Conservation (phyloP, 2,329 filamentous ascomycete species). For the Pyricularia sp. region DNA sequence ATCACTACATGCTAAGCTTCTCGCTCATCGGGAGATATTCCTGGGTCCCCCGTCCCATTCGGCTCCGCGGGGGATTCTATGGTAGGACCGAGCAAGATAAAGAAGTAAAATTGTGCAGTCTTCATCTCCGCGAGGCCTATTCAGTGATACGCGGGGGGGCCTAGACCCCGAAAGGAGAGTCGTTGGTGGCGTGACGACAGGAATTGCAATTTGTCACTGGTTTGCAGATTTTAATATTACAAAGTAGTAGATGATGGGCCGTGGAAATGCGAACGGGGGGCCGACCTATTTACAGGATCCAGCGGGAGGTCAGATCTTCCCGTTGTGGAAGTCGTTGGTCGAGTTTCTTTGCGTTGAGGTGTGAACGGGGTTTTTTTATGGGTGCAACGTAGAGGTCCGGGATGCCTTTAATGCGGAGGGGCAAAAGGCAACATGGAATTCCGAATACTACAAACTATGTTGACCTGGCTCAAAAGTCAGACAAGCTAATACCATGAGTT, state of each 20-base stretch:
- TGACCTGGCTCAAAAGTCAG: too few species aligned
- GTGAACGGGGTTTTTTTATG: too few species aligned
- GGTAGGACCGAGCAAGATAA: neutral
- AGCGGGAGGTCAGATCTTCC: neutral
- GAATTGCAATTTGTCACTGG: neutral
- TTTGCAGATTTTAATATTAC: conserved; percentile 5
- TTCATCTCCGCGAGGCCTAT: neutral
- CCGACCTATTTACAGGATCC: neutral
- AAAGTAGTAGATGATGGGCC: neutral
- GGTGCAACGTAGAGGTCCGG: neutral
- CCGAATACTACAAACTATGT: too few species aligned
- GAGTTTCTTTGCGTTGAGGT: neutral
- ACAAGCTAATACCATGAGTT: too few species aligned
- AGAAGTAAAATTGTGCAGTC: neutral
- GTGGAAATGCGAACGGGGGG: neutral
- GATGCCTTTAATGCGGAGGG: neutral
- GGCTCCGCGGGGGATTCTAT: neutral
- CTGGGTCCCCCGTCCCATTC: neutral
- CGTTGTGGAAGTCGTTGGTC: neutral
- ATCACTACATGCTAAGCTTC: neutral
- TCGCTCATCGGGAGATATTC: neutral
- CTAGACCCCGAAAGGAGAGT: too few species aligned
- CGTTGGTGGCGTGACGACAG: neutral
- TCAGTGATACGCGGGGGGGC: too few species aligned
- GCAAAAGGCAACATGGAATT: neutral